Conservation (phyloP, 805 yeast genomes). For the Yamadazyma phyllophila region DNA sequence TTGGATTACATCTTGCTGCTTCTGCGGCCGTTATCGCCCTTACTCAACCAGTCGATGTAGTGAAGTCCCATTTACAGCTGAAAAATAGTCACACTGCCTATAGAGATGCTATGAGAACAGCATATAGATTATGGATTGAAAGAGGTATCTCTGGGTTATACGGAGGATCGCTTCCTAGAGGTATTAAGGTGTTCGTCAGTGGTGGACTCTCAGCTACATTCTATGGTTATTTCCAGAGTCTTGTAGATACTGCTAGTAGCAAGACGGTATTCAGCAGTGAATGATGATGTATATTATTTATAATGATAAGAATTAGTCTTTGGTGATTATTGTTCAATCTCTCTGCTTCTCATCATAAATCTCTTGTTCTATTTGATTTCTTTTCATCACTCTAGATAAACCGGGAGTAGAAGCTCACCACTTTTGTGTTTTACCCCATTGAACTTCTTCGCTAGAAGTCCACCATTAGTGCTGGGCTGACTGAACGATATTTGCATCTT, state of each 20-base stretch:
- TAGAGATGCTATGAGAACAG: constrained; percentile 56
- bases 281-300: not conserved
- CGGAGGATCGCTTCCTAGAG: constrained; percentile 39
- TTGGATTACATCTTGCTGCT: constrained; percentile 58
- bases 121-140: constrained; percentile 28
- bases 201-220: constrained; percentile 43
- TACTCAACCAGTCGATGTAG: constrained; percentile 87
- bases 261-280: constrained; percentile 30
- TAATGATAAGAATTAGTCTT: not conserved
- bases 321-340: not conserved
- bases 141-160: constrained; percentile 34
- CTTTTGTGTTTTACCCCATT: constrained; percentile 55
- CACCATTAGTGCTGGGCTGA: constrained; percentile 69
- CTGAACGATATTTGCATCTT: constrained; percentile 60
- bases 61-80: constrained; percentile 85
- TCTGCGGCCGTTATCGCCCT: constrained; percentile 69
- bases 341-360: not conserved
- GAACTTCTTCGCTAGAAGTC: constrained; percentile 52
- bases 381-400: constrained; percentile 35
- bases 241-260: constrained; percentile 28
- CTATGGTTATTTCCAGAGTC: constrained; percentile 33
- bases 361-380: constrained; percentile 1
- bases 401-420: constrained; percentile 50
- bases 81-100: constrained; percentile 59
- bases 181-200: constrained; percentile 37